Base-by-base conservation (phyloP, 192 early-diverging fungal genomes). In the Podila horticola region DNA sequence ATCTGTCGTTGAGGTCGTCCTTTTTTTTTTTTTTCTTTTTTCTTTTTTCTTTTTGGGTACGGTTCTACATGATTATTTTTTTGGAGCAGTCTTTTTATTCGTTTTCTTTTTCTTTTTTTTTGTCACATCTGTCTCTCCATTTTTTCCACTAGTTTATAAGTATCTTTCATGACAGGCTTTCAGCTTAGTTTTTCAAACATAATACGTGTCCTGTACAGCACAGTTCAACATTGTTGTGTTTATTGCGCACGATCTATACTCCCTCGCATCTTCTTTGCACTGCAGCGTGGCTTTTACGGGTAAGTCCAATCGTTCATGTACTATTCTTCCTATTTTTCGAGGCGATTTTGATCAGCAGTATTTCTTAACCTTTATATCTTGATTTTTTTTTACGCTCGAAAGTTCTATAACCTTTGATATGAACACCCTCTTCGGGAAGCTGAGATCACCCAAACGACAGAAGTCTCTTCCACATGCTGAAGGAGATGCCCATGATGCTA, bases 181-280 rank as follows among this genome's bases (percentile, higher is more conserved):
- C 33, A 7, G 3, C 33, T 34, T 34, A 34, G 33, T 34, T 3
- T 3, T 34, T 34, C 33, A 34, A 34, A 34, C 7, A 34, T 34
- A 4, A 3, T 34, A 7, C 33, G 33, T 34, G 33, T 34, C 31
- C 30, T 60, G 33, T 26, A 60, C 29, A 28, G 22, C 6, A 58
- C 29, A 58, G 57, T 58, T n/a, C 55, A 57, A 57, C 55, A 57
- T 57, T 57, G 26, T 20, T 57, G 10, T 22, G 26, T 57, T 22
- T 57, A 57, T 13, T 57, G 55, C 26, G 57, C 57, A 58, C 26
- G 57, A 58, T 58, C 57, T 22, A 58, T 58, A 58, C 26, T 58
- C 57, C 26, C 57, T 22, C 26, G 8, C 57, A 22, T 28, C 57
- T 12, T 8, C 11, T 58, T 58, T 58, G 24, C 57, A 58, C 24